Conservation (phyloP, 441 rosid genomes). For the Jatropha multifida region DNA sequence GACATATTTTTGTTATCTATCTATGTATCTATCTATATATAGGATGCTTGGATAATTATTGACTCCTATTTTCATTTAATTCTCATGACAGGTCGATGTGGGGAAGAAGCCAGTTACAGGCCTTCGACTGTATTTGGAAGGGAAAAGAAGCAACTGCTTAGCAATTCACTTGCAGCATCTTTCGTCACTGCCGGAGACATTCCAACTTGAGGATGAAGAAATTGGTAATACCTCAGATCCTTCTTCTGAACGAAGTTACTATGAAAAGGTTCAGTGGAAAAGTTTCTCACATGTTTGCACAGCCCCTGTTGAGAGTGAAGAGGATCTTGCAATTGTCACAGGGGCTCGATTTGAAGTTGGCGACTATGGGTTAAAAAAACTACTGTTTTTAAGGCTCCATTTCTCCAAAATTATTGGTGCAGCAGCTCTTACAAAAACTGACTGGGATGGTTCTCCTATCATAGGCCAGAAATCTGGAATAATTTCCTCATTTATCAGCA, state of each 20-base stretch:
- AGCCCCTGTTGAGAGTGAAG: constrained; percentile 77
- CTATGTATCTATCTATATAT: not conserved
- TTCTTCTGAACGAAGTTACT: constrained; percentile 58
- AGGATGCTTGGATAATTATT: not conserved
- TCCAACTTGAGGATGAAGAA: constrained; percentile 69
- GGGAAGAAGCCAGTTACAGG: constrained; percentile 97
- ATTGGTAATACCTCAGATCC: constrained; percentile 4
- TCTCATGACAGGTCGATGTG: constrained; percentile 75
- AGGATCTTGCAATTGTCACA: constrained; percentile 77
- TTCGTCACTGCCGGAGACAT: constrained; percentile 84
- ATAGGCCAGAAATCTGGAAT: constrained; percentile 74
- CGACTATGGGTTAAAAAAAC: constrained; percentile 76
- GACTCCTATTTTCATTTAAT: not conserved
- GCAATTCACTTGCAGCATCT: constrained; percentile 96
- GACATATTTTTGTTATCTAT: not conserved
- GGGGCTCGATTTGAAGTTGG: constrained; percentile 88
- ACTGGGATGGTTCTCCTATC: constrained; percentile 90
- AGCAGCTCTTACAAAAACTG: constrained; percentile 40
- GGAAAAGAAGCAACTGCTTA: constrained; percentile 77
- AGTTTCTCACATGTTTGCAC: constrained; percentile 91
- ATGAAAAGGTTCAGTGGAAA: constrained; percentile 94
- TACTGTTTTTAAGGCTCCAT: constrained; percentile 72
- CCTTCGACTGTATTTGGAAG: constrained; percentile 89
- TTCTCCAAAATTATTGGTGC: constrained; percentile 69
- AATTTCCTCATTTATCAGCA: constrained; percentile 81